phyloP scores from a whole-genome alignment of 2,329 filamentous ascomycete species.

The Penicillium sp. region DNA sequence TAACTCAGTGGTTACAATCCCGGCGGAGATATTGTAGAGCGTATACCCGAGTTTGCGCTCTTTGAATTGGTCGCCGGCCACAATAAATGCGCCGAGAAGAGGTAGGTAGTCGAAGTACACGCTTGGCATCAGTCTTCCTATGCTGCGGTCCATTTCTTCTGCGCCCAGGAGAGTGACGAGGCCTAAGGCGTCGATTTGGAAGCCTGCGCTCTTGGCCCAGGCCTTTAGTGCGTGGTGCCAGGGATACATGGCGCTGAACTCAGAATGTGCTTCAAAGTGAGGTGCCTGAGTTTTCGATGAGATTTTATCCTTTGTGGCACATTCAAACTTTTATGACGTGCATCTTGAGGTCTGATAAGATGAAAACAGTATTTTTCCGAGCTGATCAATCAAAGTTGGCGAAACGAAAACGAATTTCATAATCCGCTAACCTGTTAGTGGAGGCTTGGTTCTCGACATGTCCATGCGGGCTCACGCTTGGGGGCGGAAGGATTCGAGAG shows the following conservation, averaged over 20 bases:
- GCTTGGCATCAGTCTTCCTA: conserved; percentile 10
- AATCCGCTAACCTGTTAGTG: not conserved
- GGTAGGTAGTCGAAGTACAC: conserved; percentile 10
- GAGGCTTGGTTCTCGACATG: not conserved
- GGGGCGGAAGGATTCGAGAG: not conserved
- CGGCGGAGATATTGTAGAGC: conserved; percentile 9
- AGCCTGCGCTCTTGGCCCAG: conserved; percentile 8
- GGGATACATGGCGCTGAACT: conserved; percentile 5
- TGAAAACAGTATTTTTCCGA: not conserved
- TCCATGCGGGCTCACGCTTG: not conserved
- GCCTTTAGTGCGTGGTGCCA: conserved; percentile 3
- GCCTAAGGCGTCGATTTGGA: conserved; percentile 11
- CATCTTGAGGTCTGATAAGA: not conserved
- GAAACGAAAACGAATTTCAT: not conserved
- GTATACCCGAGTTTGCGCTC: conserved; percentile 3
- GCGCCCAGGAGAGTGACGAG: conserved; percentile 12
- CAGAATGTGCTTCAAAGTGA: not conserved
- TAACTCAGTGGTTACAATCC: conserved; percentile 11
- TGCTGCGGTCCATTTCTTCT: conserved; percentile 13
- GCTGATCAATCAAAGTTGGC: not conserved
- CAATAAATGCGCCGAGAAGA: conserved; percentile 3
- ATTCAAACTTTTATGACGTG: not conserved
- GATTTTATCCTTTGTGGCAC: not conserved
- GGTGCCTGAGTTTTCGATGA: not conserved
- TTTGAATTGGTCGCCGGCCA: conserved; percentile 3